These are phyloP conservation scores for Aspergillus campestris DNA, from an alignment of 495 filamentous ascomycete genomes.

Conservation along the genomic window DNA sequence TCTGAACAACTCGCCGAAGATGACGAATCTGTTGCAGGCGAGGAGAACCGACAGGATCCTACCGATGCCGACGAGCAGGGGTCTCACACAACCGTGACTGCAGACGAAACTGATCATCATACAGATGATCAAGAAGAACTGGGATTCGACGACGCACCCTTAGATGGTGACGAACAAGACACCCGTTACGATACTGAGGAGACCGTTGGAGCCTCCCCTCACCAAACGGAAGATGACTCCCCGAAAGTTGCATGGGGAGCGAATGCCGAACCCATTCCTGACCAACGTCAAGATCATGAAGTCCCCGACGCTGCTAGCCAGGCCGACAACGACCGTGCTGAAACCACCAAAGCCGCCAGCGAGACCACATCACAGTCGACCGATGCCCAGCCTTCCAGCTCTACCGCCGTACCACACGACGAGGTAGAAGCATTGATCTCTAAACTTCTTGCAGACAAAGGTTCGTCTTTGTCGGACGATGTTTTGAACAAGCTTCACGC, in stretches of 20 bases:
- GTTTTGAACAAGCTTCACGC: slow-evolving; percentile 62
- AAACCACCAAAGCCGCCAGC: slow-evolving; percentile 43
- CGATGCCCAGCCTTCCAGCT: neutral
- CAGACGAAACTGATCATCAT: neutral
- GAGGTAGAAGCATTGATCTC: slow-evolving; percentile 65
- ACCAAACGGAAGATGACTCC: neutral
- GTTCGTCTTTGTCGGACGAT: slow-evolving; percentile 75
- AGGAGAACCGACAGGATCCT: neutral
- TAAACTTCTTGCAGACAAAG: slow-evolving; percentile 68
- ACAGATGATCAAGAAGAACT: neutral
- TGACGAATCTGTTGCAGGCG: neutral
- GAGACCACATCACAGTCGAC: slow-evolving; percentile 11
- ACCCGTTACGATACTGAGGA: too few species aligned
- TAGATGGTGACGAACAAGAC: neutral
- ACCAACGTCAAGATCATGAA: slow-evolving; percentile 37
- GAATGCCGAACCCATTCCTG: slow-evolving; percentile 43
- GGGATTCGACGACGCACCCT: neutral
- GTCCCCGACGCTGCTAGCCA: slow-evolving; percentile 42
- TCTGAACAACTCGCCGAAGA: slow-evolving; percentile 26
- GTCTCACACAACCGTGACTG: neutral
- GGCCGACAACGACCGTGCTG: slow-evolving; percentile 40
- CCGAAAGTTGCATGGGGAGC: slow-evolving; percentile 34
- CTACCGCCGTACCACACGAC: slow-evolving; percentile 23
- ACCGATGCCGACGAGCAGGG: slow-evolving; percentile 2
- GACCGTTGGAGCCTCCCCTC: too few species aligned